Evolutionary conservation across 2,329 filamentous ascomycete species (phyloP).

Genomic region (Penicillium sp.): DNA sequence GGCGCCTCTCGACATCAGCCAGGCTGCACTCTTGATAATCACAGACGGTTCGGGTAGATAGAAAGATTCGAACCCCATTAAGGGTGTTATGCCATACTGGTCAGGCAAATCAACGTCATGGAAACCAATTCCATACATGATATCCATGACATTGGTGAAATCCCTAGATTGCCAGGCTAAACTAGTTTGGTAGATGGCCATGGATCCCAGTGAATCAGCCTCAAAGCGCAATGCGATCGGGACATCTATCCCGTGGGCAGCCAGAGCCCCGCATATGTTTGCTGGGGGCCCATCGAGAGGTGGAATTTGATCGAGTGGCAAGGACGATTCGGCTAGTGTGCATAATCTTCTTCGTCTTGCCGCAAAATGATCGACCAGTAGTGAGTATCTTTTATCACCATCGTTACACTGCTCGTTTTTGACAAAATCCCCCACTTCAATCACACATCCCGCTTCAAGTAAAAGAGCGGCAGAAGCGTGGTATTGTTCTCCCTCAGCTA

Average conservation of each 20-base stretch:
- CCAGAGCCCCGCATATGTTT: background rate
- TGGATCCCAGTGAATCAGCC: background rate
- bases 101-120: background rate
- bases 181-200: background rate
- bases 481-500: background rate
- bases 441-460: background rate
- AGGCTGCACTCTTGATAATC: background rate
- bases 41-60: background rate
- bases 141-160: background rate
- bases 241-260: background rate
- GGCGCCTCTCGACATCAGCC: background rate
- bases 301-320: background rate
- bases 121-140: background rate
- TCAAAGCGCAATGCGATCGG: background rate
- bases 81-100: background rate
- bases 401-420: background rate
- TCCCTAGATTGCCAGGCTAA: background rate
- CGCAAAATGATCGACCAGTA: background rate
- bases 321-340: background rate
- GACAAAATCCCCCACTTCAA: background rate
- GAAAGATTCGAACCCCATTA: background rate
- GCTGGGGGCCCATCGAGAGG: background rate
- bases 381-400: background rate
- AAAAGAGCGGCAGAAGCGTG: background rate
- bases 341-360: conserved; percentile 1